Evolutionary conservation across 441 rosid species (phyloP).

Genomic region (Manihot esculenta): DNA sequence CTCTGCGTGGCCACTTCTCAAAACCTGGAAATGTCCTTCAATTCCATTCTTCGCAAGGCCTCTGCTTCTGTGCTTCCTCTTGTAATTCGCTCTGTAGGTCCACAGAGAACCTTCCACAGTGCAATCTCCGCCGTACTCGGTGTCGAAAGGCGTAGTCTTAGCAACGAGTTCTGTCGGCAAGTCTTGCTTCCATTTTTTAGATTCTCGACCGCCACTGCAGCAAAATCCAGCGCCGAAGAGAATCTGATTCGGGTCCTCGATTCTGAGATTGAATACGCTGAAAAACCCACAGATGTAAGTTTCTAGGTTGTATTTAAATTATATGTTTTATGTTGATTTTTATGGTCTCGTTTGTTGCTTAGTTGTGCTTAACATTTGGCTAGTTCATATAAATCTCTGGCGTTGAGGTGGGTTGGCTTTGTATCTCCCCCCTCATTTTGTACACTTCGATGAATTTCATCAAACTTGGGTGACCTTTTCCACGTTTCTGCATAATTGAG

Average conservation of each 20-base stretch:
- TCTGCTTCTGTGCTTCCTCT: constrained; percentile 39
- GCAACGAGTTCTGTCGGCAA: constrained; percentile 23
- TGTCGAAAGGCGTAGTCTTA: constrained; percentile 27
- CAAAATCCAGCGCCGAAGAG: constrained; percentile 36
- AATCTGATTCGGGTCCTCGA: constrained; percentile 44
- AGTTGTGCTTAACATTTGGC: too few species aligned
- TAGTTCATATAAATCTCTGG: too few species aligned
- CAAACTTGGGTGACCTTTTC: neutral
- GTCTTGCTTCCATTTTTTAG: constrained; percentile 30
- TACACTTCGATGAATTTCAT: neutral
- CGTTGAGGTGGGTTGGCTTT: too few species aligned
- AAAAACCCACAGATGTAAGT: constrained; percentile 32
- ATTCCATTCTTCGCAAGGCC: constrained; percentile 49
- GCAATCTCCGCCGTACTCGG: constrained; percentile 29
- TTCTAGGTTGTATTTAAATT: too few species aligned
- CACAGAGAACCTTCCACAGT: constrained; percentile 35
- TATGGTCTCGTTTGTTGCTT: too few species aligned
- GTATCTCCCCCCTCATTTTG: neutral
- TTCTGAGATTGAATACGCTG: constrained; percentile 58
- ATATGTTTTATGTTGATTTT: too few species aligned
- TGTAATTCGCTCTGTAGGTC: constrained; percentile 41
- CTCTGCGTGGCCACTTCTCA: neutral
- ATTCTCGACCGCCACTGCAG: constrained; percentile 33
- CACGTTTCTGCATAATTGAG: neutral
- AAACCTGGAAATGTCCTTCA: constrained; percentile 42